phyloP scores from a whole-genome alignment of 495 filamentous ascomycete genomes.

The Penicillium diatomitis region DNA sequence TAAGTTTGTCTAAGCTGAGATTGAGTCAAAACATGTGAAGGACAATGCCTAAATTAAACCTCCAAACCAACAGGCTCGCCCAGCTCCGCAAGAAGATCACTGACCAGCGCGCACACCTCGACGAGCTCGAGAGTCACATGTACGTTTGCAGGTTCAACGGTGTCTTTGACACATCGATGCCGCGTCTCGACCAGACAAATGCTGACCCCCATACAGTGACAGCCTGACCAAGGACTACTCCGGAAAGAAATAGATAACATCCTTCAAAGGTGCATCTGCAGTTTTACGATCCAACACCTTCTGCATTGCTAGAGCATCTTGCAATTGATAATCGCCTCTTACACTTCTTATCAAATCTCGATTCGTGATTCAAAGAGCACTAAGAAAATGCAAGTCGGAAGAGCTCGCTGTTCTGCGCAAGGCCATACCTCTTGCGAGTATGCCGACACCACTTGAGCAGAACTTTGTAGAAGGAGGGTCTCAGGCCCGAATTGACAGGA shows the following conservation, averaged over 20 bases:
- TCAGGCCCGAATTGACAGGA: too few relatives aligned
- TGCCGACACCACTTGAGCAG: too few relatives aligned
- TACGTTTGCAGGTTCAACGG: constrained; percentile 20
- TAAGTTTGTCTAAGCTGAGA: constrained; percentile 17
- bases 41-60: too few relatives aligned
- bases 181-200: not conserved
- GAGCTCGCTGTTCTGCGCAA: too few relatives aligned
- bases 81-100: constrained; percentile 66
- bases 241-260: constrained; percentile 3
- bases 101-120: constrained; percentile 70
- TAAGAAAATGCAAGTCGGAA: too few relatives aligned
- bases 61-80: constrained; percentile 35
- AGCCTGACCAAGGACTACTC: constrained; percentile 13
- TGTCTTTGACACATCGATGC: not conserved
- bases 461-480: too few relatives aligned
- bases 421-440: too few relatives aligned
- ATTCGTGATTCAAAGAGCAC: too few relatives aligned
- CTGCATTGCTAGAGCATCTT: not conserved
- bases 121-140: constrained; percentile 80
- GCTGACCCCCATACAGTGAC: constrained; percentile 10
- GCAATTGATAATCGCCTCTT: not conserved
- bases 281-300: not conserved
- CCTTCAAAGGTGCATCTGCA: not conserved
- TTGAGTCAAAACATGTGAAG: not conserved
- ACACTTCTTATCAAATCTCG: too few relatives aligned